Conservation (phyloP, 805 yeast genomes). For the Myxozyma neotropica region DNA sequence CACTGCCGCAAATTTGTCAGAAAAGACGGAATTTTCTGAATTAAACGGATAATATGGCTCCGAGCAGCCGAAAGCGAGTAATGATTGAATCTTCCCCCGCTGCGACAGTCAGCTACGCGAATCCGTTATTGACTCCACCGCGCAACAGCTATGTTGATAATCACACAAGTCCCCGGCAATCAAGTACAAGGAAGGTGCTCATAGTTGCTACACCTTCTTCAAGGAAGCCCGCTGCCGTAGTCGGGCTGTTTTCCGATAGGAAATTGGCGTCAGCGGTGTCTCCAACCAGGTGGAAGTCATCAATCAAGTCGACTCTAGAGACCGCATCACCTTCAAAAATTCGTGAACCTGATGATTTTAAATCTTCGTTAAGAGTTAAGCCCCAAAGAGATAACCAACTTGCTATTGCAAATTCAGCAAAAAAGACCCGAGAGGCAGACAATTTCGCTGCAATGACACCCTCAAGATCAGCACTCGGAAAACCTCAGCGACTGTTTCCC, state of each 20-base stretch:
- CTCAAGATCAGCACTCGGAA: constrained; percentile 19
- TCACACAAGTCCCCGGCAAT: not conserved
- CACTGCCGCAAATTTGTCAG: too few relatives aligned
- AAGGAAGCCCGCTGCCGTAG: not conserved
- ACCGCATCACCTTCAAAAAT: constrained; percentile 1
- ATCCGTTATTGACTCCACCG: constrained; percentile 3
- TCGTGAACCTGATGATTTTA: constrained; percentile 13
- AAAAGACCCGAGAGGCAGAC: constrained; percentile 5
- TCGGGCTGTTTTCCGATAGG: constrained; percentile 1
- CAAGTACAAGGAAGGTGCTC: constrained; percentile 4
- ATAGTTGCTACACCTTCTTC: constrained; percentile 14
- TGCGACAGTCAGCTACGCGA: not conserved
- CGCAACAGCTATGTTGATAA: not conserved
- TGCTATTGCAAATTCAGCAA: constrained; percentile 19
- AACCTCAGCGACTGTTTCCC: constrained; percentile 23
- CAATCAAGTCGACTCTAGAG: not conserved
- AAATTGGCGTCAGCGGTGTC: constrained; percentile 3
- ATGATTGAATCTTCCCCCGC: not conserved
- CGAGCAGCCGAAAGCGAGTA: not conserved
- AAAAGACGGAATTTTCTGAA: too few relatives aligned
- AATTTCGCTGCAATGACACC: constrained; percentile 14
- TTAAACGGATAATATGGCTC: too few relatives aligned
- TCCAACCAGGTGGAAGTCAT: not conserved
- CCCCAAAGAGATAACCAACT: constrained; percentile 25
- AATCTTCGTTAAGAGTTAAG: constrained; percentile 18